phyloP scores from a whole-genome alignment of 495 filamentous ascomycete genomes.

The Penicillium salamii region DNA sequence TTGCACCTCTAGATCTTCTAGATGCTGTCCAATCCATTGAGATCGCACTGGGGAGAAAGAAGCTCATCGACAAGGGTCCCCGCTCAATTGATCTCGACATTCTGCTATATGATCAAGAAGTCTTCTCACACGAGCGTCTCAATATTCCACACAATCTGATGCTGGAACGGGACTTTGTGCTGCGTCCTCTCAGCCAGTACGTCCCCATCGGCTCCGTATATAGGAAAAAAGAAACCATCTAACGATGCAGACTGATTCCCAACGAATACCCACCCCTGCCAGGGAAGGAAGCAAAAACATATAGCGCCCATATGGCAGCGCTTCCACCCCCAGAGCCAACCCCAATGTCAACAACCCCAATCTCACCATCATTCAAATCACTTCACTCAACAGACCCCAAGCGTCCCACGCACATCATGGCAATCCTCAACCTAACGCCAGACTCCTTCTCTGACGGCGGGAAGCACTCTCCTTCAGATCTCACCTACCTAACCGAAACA shows the following conservation, averaged over 20 bases:
- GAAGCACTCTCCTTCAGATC: conserved; percentile 44
- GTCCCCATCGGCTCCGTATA: not conserved
- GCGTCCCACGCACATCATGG: conserved; percentile 80
- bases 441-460: conserved; percentile 98
- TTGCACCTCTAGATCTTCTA: conserved; percentile 72
- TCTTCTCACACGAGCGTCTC: conserved; percentile 64
- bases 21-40: conserved; percentile 82
- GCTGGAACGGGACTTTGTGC: conserved; percentile 88
- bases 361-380: conserved; percentile 55
- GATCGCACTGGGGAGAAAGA: conserved; percentile 69
- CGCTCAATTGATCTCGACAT: conserved; percentile 94
- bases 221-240: not conserved
- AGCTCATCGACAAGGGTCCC: conserved; percentile 88
- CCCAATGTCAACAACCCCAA: conserved; percentile 67
- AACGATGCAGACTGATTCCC: conserved; percentile 57
- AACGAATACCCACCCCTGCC: conserved; percentile 47
- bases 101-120: conserved; percentile 74
- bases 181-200: conserved; percentile 85
- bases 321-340: conserved; percentile 51
- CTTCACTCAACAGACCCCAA: conserved; percentile 61
- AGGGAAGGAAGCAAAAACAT: conserved; percentile 32
- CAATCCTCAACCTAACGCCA: conserved; percentile 91
- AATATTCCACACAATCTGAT: conserved; percentile 83
- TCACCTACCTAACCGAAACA: conserved; percentile 43
- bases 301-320: conserved; percentile 56